A percentile compares a stretch with the other conserved stretches of the same genome.
These are phyloP conservation scores for Prunus dulcis DNA, from an alignment of 306 rosid species.

Conservation along the genomic window DNA sequence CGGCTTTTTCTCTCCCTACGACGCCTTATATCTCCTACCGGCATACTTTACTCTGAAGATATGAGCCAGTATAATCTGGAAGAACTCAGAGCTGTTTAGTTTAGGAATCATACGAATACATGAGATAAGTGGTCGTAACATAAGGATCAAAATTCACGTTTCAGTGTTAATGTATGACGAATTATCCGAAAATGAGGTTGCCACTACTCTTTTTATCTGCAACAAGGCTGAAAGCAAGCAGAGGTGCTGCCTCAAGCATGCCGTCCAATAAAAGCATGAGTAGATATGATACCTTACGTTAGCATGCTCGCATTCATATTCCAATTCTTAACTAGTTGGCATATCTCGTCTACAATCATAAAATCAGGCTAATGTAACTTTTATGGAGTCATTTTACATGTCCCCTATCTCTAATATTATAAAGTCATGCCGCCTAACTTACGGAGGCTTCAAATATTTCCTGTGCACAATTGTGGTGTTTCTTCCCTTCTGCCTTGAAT, in stretches of 20 bases:
- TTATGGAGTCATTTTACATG: too few species aligned
- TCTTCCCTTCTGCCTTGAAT: too few species aligned
- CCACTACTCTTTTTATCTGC: background rate
- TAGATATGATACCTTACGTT: too few species aligned
- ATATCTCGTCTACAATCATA: too few species aligned
- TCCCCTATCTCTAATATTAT: too few species aligned
- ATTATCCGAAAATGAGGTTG: background rate
- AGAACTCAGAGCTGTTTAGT: slow-evolving; percentile 29
- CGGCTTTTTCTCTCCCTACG: slow-evolving; percentile 25
- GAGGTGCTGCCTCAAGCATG: background rate
- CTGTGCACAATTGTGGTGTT: too few species aligned
- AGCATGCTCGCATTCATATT: too few species aligned
- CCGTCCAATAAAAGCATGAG: background rate
- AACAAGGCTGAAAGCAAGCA: background rate
- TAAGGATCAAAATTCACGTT: background rate
- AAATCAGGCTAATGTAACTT: too few species aligned
- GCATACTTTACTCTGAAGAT: slow-evolving; percentile 31
- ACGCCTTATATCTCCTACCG: slow-evolving; percentile 30
- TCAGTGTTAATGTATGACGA: background rate
- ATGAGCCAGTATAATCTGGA: slow-evolving; percentile 9
- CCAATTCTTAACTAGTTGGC: too few species aligned
- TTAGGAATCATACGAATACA: background rate
- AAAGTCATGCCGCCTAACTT: too few species aligned
- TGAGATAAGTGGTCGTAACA: background rate
- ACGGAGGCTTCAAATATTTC: too few species aligned